Conservation (phyloP, 2,329 filamentous ascomycete genomes). For the Sporothrix phasma region DNA sequence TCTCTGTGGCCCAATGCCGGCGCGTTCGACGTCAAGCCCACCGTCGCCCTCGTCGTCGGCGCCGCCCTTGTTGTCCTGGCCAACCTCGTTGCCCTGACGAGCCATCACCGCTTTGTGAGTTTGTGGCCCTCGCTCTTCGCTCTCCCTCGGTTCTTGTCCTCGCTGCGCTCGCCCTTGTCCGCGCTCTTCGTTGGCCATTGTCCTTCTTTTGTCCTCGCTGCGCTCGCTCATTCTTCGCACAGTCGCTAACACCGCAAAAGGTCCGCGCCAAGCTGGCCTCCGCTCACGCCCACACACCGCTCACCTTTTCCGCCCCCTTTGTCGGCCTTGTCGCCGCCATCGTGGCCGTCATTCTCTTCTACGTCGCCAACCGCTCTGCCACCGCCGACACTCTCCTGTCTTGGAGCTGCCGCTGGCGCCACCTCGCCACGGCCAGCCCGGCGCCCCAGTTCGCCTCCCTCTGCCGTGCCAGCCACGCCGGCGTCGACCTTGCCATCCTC, state of each 20-base stretch:
- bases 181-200: background rate
- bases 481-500: constrained; percentile 44
- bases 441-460: constrained; percentile 47
- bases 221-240: background rate
- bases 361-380: constrained; percentile 43
- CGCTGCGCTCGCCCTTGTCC: constrained; percentile 35
- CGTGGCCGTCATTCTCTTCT: constrained; percentile 47
- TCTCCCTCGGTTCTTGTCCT: background rate
- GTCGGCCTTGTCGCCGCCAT: constrained; percentile 38
- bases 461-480: constrained; percentile 46
- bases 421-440: constrained; percentile 37
- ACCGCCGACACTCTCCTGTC: constrained; percentile 46
- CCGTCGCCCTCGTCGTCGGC: constrained; percentile 43
- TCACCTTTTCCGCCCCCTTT: constrained; percentile 32
- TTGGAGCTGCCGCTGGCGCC: constrained; percentile 53
- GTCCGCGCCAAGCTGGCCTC: constrained; percentile 28
- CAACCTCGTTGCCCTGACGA: constrained; percentile 39
- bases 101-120: constrained; percentile 42
- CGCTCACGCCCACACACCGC: constrained; percentile 30
- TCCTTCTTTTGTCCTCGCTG: background rate
- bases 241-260: constrained; percentile 24
- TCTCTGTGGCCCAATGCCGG: constrained; percentile 44
- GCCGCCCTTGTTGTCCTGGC: constrained; percentile 40
- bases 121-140: constrained; percentile 34
- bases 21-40: constrained; percentile 47